A percentile compares a stretch with the other conserved stretches of the same genome.
Conservation (phyloP, 352 stramenopile species). For the Globisporangium okanoganense region DNA sequence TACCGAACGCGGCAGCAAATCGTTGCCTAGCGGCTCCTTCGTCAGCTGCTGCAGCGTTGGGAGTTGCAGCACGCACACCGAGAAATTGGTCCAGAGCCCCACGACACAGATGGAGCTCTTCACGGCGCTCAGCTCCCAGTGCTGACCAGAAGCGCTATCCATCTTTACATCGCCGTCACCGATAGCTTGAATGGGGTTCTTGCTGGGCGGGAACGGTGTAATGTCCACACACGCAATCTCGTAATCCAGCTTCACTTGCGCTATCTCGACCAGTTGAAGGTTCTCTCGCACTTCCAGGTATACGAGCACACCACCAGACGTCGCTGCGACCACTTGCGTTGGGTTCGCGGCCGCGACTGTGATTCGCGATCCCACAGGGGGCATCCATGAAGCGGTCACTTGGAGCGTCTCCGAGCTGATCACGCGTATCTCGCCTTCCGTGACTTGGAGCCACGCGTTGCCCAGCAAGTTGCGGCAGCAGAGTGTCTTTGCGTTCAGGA, state of each 20-base stretch:
- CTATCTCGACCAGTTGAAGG: constrained; percentile 55
- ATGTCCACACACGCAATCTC: constrained; percentile 95
- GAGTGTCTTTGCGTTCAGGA: constrained; percentile 88
- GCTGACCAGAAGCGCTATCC: constrained; percentile 25
- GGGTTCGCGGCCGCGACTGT: constrained; percentile 85
- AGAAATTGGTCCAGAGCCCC: constrained; percentile 93
- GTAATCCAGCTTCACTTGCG: constrained; percentile 79
- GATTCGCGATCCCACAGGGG: constrained; percentile 58
- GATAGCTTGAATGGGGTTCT: constrained; percentile 10
- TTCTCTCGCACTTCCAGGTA: constrained; percentile 85
- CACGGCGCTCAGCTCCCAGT: constrained; percentile 59
- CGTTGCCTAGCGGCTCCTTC: constrained; percentile 72
- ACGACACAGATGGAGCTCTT: constrained; percentile 71
- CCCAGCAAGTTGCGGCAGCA: constrained; percentile 91
- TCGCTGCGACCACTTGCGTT: constrained; percentile 91
- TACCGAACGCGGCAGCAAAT: constrained; percentile 85
- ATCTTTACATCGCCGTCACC: constrained; percentile 54
- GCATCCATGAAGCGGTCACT: constrained; percentile 73
- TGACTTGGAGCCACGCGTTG: constrained; percentile 93
- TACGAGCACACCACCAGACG: constrained; percentile 85
- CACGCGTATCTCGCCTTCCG: constrained; percentile 88
- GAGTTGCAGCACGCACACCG: constrained; percentile 83
- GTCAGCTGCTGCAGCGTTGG: constrained; percentile 66
- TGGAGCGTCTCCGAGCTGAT: constrained; percentile 66
- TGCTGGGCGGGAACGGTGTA: constrained; percentile 40